phyloP scores from a whole-genome alignment of 129 eudicot genomes.

The Pittosporum tobira region DNA sequence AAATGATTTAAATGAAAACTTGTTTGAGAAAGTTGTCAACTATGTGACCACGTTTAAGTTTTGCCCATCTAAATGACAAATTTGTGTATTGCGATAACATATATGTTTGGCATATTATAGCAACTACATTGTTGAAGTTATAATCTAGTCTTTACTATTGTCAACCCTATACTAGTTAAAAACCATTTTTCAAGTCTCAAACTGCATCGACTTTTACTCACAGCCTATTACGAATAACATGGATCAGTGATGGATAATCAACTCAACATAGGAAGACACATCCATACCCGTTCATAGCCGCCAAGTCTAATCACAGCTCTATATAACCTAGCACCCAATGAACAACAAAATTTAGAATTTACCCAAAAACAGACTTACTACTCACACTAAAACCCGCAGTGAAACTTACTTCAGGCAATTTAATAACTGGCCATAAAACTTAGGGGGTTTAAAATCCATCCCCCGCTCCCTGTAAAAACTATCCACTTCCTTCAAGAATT shows the following conservation, averaged over 20 bases:
- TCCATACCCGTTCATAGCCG: constrained; percentile 73
- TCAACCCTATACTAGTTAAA: neutral
- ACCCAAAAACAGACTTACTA: neutral
- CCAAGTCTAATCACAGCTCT: constrained; percentile 60
- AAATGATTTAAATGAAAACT: no score
- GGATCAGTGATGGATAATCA: neutral
- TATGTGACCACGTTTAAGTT: no score
- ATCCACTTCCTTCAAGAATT: constrained; percentile 70
- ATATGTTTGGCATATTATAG: neutral
- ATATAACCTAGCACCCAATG: constrained; percentile 65
- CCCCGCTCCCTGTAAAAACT: constrained; percentile 43
- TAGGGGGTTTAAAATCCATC: constrained; percentile 76
- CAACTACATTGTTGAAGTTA: neutral
- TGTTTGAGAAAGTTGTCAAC: no score
- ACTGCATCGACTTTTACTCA: no score
- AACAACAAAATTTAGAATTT: constrained; percentile 7
- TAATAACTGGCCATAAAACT: constrained; percentile 80
- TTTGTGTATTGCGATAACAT: neutral
- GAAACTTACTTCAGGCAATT: constrained; percentile 69
- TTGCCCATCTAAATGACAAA: neutral
- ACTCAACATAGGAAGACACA: neutral
- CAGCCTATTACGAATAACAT: neutral
- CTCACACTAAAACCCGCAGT: neutral
- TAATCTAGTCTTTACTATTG: neutral
- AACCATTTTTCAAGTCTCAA: neutral